Conservation (phyloP, 2,329 filamentous ascomycete species). For the Penicillium fuscoglaucum region DNA sequence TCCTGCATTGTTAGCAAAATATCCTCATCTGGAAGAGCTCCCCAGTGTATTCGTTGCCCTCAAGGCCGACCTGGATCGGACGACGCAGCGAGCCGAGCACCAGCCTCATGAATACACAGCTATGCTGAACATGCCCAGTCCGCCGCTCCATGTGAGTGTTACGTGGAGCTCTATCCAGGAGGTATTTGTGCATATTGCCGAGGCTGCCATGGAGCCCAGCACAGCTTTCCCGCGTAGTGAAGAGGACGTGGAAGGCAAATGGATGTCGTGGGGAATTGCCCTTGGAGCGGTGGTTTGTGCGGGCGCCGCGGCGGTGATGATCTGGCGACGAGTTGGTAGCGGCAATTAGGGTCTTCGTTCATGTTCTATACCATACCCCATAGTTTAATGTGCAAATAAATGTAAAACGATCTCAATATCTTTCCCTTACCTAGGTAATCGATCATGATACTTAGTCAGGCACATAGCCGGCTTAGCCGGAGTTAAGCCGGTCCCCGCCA, state of each 20-base stretch:
- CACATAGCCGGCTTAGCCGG: slow-evolving; percentile 8
- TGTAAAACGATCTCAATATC: not conserved
- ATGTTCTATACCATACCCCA: slow-evolving; percentile 19
- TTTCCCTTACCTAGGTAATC: not conserved
- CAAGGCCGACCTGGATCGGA: slow-evolving; percentile 94
- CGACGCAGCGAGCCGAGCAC: slow-evolving; percentile 86
- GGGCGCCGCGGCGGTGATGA: slow-evolving; percentile 58
- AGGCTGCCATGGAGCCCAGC: slow-evolving; percentile 86
- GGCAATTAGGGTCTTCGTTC: slow-evolving; percentile 30
- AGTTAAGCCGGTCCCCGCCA: slow-evolving; percentile 20
- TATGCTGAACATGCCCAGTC: slow-evolving; percentile 74
- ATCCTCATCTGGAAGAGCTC: slow-evolving; percentile 82
- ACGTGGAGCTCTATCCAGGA: slow-evolving; percentile 94
- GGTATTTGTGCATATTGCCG: slow-evolving; percentile 86
- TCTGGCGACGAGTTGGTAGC: slow-evolving; percentile 56
- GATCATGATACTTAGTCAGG: not conserved
- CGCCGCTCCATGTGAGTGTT: slow-evolving; percentile 90
- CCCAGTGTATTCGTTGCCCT: slow-evolving; percentile 89
- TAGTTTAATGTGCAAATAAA: slow-evolving; percentile 1
- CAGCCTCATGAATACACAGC: slow-evolving; percentile 93
- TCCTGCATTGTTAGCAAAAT: slow-evolving; percentile 72
- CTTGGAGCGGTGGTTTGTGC: slow-evolving; percentile 68
- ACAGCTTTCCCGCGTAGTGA: slow-evolving; percentile 86
- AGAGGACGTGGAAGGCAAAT: slow-evolving; percentile 74
- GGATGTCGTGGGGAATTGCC: slow-evolving; percentile 82